Evolutionary conservation across 2,329 filamentous ascomycete species (phyloP), one percentile per base, ranked within the genome.

Genomic region (Cadophora luteo-olivacea): DNA sequence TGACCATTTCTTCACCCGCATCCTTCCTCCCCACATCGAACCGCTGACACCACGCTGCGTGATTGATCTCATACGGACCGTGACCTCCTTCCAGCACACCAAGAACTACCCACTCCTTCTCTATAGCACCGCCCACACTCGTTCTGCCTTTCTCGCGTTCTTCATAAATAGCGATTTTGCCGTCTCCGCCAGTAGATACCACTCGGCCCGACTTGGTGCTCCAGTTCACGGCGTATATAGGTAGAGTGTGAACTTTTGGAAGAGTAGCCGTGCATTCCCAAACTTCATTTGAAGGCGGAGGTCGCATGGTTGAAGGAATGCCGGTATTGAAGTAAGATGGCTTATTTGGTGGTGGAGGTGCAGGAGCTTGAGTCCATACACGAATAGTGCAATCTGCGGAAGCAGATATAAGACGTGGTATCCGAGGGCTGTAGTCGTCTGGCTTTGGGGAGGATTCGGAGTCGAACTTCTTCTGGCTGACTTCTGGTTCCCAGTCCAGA

Each of bases 61-160:
- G 94, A 76, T 99, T 99, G 72, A 98, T 86, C 81, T 99, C 96
- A 77, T 95, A 97, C 2, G 97, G 92, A 0, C 93, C 94, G 78
- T 99, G 96, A 1, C 91, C 92, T 41, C 90, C 90, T 60, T 90
- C 84, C 1, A 92, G 77, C n/a, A 87, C 86, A 0, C 89, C 87
- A 19, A 97, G 77, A 3, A 95, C 80, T 7, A 84, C 83, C 96
- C 96, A 98, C 69, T 87, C 85, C 0, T 85, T 87, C 55, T 76
- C 75, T 9, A 76, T 71, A 4, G 58, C 74, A 19, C 73, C 75
- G 2, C 76, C 74, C 16, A 76, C 73, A 2, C 67, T 73, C 64
- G 22, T 77, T 73, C 33, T 73, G 68, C 67, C 74, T 68, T 66
- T 75, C 14, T 64, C 73, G 65, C 71, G 69, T 79, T 97, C 94